Conservation (phyloP, 345 rosid species). For the Erodium maritimum region DNA sequence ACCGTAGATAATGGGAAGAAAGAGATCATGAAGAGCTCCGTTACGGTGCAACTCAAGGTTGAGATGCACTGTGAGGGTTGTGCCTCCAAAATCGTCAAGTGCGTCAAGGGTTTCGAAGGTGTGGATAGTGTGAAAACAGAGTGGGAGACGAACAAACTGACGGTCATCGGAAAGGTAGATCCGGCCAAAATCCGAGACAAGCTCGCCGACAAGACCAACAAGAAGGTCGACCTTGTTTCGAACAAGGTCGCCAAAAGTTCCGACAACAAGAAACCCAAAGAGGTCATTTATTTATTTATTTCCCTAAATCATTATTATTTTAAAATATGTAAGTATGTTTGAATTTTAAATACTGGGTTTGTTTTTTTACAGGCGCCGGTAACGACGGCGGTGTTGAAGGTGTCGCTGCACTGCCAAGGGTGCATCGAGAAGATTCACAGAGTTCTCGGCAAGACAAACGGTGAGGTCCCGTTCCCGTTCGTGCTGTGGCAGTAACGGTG, state of each 20-base stretch:
- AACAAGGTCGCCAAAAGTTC: slow-evolving; percentile 35
- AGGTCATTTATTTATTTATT: slow-evolving; percentile 17
- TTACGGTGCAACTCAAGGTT: slow-evolving; percentile 43
- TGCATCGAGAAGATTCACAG: slow-evolving; percentile 56
- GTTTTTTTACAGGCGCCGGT: slow-evolving; percentile 30
- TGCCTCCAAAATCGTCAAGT: slow-evolving; percentile 34
- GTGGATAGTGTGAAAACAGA: slow-evolving; percentile 52
- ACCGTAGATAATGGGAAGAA: slow-evolving; percentile 11
- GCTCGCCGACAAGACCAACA: slow-evolving; percentile 37
- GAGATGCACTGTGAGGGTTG: slow-evolving; percentile 91
- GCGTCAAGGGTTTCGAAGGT: slow-evolving; percentile 40
- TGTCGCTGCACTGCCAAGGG: slow-evolving; percentile 55
- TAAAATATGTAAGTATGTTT: too few species aligned
- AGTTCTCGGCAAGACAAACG: slow-evolving; percentile 36
- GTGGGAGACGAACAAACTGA: slow-evolving; percentile 36
- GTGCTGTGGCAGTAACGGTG: background rate
- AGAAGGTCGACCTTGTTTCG: slow-evolving; percentile 64
- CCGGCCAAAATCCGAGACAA: slow-evolving; percentile 37
- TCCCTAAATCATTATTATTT: background rate
- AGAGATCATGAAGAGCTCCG: background rate
- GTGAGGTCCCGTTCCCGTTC: slow-evolving; percentile 14
- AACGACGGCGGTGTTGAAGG: slow-evolving; percentile 50
- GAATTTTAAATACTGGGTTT: too few species aligned
- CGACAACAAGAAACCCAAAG: slow-evolving; percentile 28
- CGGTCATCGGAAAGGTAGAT: slow-evolving; percentile 53